phyloP scores from a whole-genome alignment of 2,329 filamentous ascomycete species.

The Fusarium guadeloupense region DNA sequence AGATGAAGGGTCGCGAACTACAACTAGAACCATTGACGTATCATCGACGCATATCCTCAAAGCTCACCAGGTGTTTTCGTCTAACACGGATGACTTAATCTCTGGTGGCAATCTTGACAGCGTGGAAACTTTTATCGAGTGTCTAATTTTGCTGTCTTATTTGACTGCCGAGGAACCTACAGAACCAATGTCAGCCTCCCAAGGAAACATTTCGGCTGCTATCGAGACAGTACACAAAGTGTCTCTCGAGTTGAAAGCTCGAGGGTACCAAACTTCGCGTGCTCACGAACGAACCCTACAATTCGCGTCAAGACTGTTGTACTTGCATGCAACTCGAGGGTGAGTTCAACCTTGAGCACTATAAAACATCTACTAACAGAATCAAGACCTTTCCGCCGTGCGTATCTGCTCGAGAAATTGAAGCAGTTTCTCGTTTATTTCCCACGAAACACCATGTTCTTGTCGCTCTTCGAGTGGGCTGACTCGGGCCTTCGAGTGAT shows the following conservation, averaged over 20 bases:
- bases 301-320: slow-evolving; percentile 71
- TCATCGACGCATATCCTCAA: slow-evolving; percentile 60
- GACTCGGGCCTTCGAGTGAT: slow-evolving; percentile 77
- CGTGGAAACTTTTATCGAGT: slow-evolving; percentile 67
- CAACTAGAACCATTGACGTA: slow-evolving; percentile 29
- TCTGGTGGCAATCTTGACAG: slow-evolving; percentile 57
- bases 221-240: slow-evolving; percentile 54
- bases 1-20: slow-evolving; percentile 42
- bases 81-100: slow-evolving; percentile 64
- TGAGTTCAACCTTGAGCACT: slow-evolving; percentile 43
- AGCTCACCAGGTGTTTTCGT: slow-evolving; percentile 61
- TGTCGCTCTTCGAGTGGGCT: slow-evolving; percentile 77
- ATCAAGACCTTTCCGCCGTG: slow-evolving; percentile 71
- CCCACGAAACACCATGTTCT: slow-evolving; percentile 79
- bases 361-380: slow-evolving; percentile 26
- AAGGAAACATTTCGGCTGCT: slow-evolving; percentile 66
- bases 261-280: slow-evolving; percentile 45
- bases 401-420: slow-evolving; percentile 70
- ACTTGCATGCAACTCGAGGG: slow-evolving; percentile 69
- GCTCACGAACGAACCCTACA: slow-evolving; percentile 75
- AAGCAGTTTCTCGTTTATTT: slow-evolving; percentile 69
- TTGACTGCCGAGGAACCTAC: slow-evolving; percentile 56
- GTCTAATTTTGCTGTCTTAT: slow-evolving; percentile 73
- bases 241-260: slow-evolving; percentile 55
- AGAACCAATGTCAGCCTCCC: slow-evolving; percentile 56